Evolutionary conservation across 176 grass and related monocot species (phyloP).

Genomic region (Stipa capillata): DNA sequence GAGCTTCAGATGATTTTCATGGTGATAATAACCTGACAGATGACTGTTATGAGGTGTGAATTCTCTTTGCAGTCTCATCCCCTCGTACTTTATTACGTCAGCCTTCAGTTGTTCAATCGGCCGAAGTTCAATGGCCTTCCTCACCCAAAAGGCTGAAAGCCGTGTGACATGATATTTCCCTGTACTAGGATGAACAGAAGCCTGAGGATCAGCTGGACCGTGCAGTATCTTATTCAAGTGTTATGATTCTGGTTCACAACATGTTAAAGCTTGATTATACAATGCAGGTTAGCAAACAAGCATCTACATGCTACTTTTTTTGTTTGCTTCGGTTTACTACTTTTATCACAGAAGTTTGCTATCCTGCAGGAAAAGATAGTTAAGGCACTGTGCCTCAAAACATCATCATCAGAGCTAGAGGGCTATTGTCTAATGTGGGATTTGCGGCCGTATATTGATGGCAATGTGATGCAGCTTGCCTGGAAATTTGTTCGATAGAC

Average conservation of each 20-base stretch:
- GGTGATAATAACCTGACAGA: neutral
- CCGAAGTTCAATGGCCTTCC: neutral
- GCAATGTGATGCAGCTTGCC: conserved; percentile 26
- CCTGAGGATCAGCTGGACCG: conserved; percentile 21
- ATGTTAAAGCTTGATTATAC: conserved; percentile 52
- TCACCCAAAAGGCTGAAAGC: neutral
- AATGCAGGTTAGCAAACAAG: conserved; percentile 40
- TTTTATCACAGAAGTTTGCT: neutral
- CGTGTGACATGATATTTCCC: neutral
- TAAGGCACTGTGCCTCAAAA: conserved; percentile 13
- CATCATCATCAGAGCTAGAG: conserved; percentile 38
- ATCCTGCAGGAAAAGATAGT: conserved; percentile 37
- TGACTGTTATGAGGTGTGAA: conserved; percentile 11
- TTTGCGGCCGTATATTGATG: conserved; percentile 40
- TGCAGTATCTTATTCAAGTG: conserved; percentile 4
- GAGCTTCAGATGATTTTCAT: neutral
- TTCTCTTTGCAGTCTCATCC: neutral
- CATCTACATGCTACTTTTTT: neutral
- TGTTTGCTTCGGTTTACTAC: neutral
- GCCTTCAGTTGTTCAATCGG: neutral
- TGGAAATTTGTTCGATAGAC: conserved; percentile 14
- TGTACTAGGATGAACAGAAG: conserved; percentile 28
- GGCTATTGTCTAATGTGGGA: conserved; percentile 49
- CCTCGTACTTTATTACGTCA: neutral
- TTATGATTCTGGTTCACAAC: conserved; percentile 23